Conservation (phyloP, 2,329 filamentous ascomycete genomes). For the Pyricularia sp. region DNA sequence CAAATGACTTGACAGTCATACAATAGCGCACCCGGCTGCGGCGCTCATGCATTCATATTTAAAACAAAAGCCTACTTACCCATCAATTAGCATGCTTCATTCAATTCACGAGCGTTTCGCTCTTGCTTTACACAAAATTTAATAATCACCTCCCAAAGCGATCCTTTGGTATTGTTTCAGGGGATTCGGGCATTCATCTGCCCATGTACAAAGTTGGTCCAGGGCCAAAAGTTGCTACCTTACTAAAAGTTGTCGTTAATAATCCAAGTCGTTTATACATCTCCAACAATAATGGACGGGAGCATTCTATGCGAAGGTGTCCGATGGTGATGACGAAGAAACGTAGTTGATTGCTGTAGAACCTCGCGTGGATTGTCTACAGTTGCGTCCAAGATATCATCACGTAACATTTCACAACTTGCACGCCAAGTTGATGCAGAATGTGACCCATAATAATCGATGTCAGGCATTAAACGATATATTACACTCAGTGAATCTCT, state of each 20-base stretch:
- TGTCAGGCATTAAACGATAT: background rate
- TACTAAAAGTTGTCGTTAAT: background rate
- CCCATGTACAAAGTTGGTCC: background rate
- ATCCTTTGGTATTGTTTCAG: background rate
- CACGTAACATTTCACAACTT: too few relatives aligned
- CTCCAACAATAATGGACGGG: background rate
- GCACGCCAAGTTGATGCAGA: too few relatives aligned
- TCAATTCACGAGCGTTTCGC: background rate
- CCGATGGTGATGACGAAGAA: too few relatives aligned
- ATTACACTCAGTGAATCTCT: slow-evolving; percentile 1
- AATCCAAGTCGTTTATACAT: background rate
- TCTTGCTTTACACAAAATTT: background rate
- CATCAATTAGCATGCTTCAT: background rate
- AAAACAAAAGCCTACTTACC: background rate
- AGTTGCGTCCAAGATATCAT: too few relatives aligned
- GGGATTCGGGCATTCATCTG: too few relatives aligned
- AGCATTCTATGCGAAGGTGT: too few relatives aligned
- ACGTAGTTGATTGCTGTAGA: too few relatives aligned
- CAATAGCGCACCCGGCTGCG: background rate
- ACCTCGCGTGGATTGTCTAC: too few relatives aligned
- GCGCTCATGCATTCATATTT: background rate
- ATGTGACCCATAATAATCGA: background rate
- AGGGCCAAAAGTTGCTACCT: background rate
- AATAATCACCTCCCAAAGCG: background rate
- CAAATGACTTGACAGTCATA: background rate